A percentile compares a stretch with the other conserved stretches of the same genome.
phyloP scores from a whole-genome alignment of 139 green algal genomes.

The Mychonastes homosphaera region DNA sequence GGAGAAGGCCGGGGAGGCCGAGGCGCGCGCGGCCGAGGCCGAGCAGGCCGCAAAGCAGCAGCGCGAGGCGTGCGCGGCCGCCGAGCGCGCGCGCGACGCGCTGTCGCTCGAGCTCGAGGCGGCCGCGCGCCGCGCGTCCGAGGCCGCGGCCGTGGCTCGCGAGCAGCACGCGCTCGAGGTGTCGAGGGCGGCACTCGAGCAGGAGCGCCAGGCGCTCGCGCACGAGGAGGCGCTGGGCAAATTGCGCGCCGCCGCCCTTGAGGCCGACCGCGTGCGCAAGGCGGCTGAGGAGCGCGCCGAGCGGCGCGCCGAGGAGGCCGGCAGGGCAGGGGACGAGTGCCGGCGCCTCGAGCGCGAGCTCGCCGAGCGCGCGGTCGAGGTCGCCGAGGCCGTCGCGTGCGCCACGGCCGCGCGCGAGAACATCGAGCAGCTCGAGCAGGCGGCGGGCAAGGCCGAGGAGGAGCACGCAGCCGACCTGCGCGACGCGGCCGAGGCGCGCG shows the following conservation, averaged over 20 bases:
- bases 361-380: no score
- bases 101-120: constrained; percentile 3
- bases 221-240: no score
- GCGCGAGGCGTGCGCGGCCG: constrained; percentile 46
- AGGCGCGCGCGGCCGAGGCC: constrained; percentile 46
- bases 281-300: no score
- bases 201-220: no score
- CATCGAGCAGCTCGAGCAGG: constrained; percentile 55
- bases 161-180: constrained; percentile 2
- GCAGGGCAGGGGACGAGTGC: no score
- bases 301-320: no score
- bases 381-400: constrained; percentile 60
- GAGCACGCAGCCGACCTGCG: neutral
- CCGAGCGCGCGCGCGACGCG: constrained; percentile 37
- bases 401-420: constrained; percentile 45
- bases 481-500: constrained; percentile 8
- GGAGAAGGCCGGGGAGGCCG: constrained; percentile 60
- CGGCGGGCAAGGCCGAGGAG: constrained; percentile 26
- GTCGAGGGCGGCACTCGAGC: neutral
- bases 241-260: no score
- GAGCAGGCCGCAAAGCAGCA: constrained; percentile 56
- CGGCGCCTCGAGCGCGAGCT: no score
- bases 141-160: constrained; percentile 6
- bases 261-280: no score
- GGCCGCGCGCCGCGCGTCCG: neutral